A percentile compares a stretch with the other conserved stretches of the same genome.
Conservation (phyloP, 257 asterid genomes). For the Coffea eugenioides region DNA sequence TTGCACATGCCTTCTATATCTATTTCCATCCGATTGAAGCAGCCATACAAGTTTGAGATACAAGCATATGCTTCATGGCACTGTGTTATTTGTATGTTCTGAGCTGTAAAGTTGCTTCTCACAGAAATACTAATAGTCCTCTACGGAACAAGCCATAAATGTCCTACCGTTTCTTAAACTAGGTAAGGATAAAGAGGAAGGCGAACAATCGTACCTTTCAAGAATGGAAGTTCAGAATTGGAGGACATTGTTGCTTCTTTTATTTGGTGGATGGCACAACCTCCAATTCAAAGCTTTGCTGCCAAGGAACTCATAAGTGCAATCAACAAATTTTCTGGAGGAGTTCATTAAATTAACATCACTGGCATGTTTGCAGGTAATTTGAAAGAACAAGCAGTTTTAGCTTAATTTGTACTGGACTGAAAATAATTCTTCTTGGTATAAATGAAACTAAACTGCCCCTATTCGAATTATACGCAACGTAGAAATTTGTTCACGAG, state of each 20-base stretch:
- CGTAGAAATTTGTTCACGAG: background rate
- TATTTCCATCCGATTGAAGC: background rate
- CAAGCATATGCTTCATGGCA: too few species aligned
- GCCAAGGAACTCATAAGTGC: background rate
- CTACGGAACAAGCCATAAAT: background rate
- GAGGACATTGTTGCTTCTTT: background rate
- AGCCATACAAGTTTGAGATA: too few species aligned
- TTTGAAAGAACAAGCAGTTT: background rate
- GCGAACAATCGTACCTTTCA: background rate
- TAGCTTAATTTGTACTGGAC: background rate
- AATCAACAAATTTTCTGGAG: background rate
- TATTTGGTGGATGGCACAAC: background rate
- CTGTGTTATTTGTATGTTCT: too few species aligned
- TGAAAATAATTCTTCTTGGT: background rate
- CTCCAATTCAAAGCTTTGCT: background rate
- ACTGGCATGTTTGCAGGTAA: background rate
- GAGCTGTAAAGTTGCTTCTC: background rate
- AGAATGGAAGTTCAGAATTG: background rate
- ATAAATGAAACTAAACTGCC: background rate
- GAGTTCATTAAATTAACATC: background rate
- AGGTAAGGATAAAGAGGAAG: background rate
- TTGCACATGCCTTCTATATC: background rate
- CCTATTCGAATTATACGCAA: constrained; percentile 2
- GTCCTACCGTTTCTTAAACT: background rate
- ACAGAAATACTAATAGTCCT: background rate